These are phyloP conservation scores for Ceratocystis albifundus DNA, from an alignment of 2,329 filamentous ascomycete genomes.

Conservation along the genomic window DNA sequence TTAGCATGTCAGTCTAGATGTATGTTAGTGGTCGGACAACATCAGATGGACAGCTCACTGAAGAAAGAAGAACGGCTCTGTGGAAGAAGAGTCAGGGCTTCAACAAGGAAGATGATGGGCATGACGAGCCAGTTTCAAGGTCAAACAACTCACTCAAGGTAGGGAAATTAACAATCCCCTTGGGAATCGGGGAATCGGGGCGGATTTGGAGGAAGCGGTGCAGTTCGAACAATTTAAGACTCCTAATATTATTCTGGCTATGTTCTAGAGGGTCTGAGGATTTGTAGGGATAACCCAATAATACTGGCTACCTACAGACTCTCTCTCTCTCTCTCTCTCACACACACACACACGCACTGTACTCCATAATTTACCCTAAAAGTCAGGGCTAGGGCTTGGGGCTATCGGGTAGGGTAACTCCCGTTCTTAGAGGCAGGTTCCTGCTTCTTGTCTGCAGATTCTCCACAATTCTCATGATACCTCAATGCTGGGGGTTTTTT, in stretches of 20 bases:
- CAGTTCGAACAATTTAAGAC: background rate
- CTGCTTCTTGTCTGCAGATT: background rate
- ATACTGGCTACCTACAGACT: no score
- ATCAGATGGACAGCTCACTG: background rate
- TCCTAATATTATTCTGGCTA: background rate
- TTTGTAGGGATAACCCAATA: no score
- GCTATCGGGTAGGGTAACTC: background rate
- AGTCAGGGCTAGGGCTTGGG: no score
- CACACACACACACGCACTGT: no score
- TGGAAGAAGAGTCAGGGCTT: background rate
- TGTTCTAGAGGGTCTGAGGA: background rate
- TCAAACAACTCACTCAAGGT: slow-evolving; percentile 2
- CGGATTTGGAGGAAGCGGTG: background rate
- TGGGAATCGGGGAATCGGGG: background rate
- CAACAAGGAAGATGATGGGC: background rate
- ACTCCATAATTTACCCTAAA: no score
- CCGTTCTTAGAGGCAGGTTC: background rate
- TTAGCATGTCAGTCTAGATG: no score
- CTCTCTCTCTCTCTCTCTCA: no score
- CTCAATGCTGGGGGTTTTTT: background rate
- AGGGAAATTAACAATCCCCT: slow-evolving; percentile 3
- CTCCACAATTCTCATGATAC: slow-evolving; percentile 10
- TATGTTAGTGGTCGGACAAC: background rate
- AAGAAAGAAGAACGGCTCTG: background rate
- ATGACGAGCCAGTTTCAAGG: slow-evolving; percentile 6